phyloP scores from a whole-genome alignment of 805 yeast genomes.

The Zygoascus ofunaensis region DNA sequence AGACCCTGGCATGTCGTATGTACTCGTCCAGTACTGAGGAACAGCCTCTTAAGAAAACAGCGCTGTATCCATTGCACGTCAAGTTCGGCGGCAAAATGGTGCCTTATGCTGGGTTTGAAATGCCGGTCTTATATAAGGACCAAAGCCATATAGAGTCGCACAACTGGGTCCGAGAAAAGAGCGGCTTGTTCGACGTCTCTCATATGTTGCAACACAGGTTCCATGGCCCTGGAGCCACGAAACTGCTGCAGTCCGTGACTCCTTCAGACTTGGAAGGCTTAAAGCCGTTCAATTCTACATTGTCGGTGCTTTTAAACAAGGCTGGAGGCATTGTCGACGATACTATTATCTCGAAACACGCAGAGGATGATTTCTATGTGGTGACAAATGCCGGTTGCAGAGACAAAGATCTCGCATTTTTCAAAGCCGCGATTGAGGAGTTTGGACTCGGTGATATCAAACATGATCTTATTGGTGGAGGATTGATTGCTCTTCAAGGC shows the following conservation, averaged over 20 bases:
- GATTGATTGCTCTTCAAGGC: constrained; percentile 86
- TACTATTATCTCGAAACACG: constrained; percentile 78
- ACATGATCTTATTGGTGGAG: constrained; percentile 42
- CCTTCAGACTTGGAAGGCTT: constrained; percentile 71
- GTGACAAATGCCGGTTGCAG: constrained; percentile 97
- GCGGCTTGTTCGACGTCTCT: constrained; percentile 92
- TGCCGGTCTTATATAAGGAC: constrained; percentile 86
- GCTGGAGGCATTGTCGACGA: constrained; percentile 92
- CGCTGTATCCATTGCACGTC: constrained; percentile 72
- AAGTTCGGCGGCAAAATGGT: constrained; percentile 82
- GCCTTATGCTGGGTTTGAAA: constrained; percentile 90
- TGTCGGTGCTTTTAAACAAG: constrained; percentile 62
- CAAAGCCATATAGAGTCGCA: constrained; percentile 90
- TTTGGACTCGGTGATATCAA: constrained; percentile 29
- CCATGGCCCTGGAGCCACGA: constrained; percentile 56
- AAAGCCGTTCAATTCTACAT: constrained; percentile 51
- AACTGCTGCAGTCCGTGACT: constrained; percentile 69
- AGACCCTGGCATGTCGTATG: constrained; percentile 2
- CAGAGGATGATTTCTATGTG: constrained; percentile 62
- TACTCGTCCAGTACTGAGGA: constrained; percentile 12
- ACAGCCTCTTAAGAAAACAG: constrained; percentile 42
- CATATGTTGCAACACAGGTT: constrained; percentile 93
- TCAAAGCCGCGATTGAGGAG: constrained; percentile 41
- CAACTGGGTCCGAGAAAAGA: constrained; percentile 80
- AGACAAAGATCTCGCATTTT: constrained; percentile 63